phyloP scores from a whole-genome alignment of 805 yeast species.

The Candida hungchunana region DNA sequence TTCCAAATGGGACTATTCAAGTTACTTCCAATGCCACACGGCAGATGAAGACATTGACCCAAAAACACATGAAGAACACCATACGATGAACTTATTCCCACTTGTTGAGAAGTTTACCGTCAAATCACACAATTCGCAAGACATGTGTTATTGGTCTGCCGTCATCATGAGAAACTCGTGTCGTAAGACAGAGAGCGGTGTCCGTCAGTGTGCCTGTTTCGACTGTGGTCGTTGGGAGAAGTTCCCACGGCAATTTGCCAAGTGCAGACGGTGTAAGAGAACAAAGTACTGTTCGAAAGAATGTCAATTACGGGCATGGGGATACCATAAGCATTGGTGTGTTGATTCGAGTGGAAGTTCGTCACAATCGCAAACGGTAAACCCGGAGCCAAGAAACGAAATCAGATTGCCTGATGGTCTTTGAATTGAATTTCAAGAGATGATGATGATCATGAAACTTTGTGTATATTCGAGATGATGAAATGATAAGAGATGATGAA shows the following conservation, averaged over 20 bases:
- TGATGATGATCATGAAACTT: no score
- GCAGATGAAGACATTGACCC: slow-evolving; percentile 19
- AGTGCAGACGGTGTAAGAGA: slow-evolving; percentile 89
- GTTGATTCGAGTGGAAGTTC: slow-evolving; percentile 26
- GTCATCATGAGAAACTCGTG: slow-evolving; percentile 97
- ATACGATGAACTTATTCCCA: slow-evolving; percentile 66
- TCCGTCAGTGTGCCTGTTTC: slow-evolving; percentile 91
- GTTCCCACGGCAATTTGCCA: slow-evolving; percentile 86
- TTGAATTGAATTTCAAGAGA: no score
- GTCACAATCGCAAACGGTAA: slow-evolving; percentile 4
- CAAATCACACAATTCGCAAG: slow-evolving; percentile 58
- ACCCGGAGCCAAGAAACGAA: slow-evolving; percentile 5
- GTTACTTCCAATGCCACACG: slow-evolving; percentile 28
- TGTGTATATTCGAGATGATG: no score
- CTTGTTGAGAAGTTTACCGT: slow-evolving; percentile 88
- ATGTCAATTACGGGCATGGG: slow-evolving; percentile 91
- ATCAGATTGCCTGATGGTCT: slow-evolving; percentile 6
- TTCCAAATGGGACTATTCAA: slow-evolving; percentile 42
- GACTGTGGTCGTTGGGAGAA: slow-evolving; percentile 94
- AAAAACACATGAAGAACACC: background rate
- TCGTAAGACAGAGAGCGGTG: slow-evolving; percentile 84
- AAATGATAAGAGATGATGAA: no score
- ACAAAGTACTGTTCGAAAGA: slow-evolving; percentile 92
- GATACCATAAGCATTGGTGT: slow-evolving; percentile 93
- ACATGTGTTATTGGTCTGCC: slow-evolving; percentile 93